phyloP scores from a whole-genome alignment of 345 rosid genomes.

The Microthlaspi erraticum region DNA sequence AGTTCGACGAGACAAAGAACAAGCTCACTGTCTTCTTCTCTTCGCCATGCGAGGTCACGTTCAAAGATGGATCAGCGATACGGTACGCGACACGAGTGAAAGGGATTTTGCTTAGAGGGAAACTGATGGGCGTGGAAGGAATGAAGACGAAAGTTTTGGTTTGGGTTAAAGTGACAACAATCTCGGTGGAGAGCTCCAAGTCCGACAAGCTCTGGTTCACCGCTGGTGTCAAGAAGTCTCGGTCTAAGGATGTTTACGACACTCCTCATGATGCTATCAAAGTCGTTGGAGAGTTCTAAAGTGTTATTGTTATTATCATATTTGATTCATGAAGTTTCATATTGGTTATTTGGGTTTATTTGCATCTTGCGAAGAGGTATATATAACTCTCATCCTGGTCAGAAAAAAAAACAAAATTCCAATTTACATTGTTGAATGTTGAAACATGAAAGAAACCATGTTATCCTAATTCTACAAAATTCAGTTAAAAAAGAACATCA shows the following conservation, averaged over 20 bases:
- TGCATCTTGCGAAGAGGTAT: constrained; percentile 33
- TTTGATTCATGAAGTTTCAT: constrained; percentile 32
- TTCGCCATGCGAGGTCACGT: constrained; percentile 76
- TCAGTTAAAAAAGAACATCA: too few relatives aligned
- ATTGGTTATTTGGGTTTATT: constrained; percentile 30
- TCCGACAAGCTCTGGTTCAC: constrained; percentile 97
- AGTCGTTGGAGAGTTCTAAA: constrained; percentile 79
- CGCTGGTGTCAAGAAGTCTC: constrained; percentile 90
- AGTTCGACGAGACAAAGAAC: constrained; percentile 83
- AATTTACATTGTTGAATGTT: too few relatives aligned
- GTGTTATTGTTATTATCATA: constrained; percentile 11
- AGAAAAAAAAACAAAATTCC: not conserved
- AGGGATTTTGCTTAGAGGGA: constrained; percentile 73
- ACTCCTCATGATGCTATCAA: constrained; percentile 62
- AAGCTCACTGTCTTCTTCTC: constrained; percentile 81
- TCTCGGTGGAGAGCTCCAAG: constrained; percentile 72
- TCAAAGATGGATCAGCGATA: constrained; percentile 83
- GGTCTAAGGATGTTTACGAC: constrained; percentile 70
- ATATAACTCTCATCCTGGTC: constrained; percentile 3
- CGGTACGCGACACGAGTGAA: constrained; percentile 86
- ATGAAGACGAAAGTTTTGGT: constrained; percentile 95
- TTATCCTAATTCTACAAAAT: too few relatives aligned
- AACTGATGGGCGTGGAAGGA: constrained; percentile 82
- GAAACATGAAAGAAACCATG: too few relatives aligned
- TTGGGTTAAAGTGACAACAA: constrained; percentile 85